A percentile compares a stretch with the other conserved stretches of the same genome.
Conservation (phyloP, 2,329 filamentous ascomycete species). For the Sporothrix schenckii region DNA sequence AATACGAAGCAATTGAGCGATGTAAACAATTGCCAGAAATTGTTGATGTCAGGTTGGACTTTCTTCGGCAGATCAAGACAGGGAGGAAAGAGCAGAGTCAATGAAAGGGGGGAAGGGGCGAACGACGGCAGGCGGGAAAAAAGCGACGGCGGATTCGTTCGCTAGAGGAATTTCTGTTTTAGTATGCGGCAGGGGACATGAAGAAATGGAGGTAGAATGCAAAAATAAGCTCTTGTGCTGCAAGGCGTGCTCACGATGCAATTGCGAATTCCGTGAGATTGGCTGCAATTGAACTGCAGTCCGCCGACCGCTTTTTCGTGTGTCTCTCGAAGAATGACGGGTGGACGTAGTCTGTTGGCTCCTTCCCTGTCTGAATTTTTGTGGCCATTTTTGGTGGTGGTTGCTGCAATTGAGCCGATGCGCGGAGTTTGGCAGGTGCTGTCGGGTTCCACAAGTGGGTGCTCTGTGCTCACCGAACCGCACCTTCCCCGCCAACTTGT, state of each 20-base stretch:
- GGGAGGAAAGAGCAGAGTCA: conserved; percentile 7
- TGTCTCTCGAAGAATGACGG: background rate
- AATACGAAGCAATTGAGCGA: background rate
- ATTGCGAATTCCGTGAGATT: conserved; percentile 24
- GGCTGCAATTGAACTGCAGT: conserved; percentile 1
- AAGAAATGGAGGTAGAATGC: background rate
- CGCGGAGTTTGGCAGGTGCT: conserved; percentile 18
- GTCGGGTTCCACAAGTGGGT: conserved; percentile 2
- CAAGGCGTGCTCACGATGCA: conserved; percentile 30
- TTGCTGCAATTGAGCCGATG: conserved; percentile 30
- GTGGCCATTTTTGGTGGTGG: background rate
- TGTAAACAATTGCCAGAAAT: background rate
- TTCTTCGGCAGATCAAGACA: background rate
- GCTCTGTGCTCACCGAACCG: conserved; percentile 23
- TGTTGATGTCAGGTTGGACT: background rate
- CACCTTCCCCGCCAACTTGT: conserved; percentile 27
- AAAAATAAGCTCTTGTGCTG: background rate
- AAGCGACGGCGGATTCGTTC: background rate
- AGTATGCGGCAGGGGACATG: background rate
- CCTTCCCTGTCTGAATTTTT: conserved; percentile 1
- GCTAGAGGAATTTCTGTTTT: background rate
- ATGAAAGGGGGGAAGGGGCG: conserved; percentile 21
- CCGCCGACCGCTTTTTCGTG: conserved; percentile 27
- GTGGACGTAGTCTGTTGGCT: background rate
- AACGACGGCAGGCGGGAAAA: conserved; percentile 22